Evolutionary conservation across 495 filamentous ascomycete genomes (phyloP).

Genomic region (Echria macrotheca): DNA sequence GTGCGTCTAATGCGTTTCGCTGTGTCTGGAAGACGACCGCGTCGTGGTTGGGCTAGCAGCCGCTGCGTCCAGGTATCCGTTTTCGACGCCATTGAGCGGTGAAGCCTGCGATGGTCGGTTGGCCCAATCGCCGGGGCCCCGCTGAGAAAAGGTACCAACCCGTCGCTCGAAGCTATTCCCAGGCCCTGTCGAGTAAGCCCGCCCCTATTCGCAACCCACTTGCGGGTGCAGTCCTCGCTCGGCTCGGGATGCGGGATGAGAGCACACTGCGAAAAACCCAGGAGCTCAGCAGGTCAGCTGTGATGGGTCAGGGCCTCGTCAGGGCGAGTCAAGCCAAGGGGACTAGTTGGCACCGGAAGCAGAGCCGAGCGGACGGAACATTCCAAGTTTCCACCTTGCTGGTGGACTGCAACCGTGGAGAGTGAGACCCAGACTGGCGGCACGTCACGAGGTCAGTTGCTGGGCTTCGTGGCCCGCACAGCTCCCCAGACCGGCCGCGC

Average conservation of each 20-base stretch:
- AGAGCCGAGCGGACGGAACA: constrained; percentile 15
- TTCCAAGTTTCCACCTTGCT: constrained; percentile 13
- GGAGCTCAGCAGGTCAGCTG: too few relatives aligned
- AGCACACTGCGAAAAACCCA: too few relatives aligned
- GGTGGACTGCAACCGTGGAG: constrained; percentile 12
- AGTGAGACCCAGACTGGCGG: constrained; percentile 15
- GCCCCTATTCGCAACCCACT: too few relatives aligned
- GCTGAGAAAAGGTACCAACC: constrained; percentile 7
- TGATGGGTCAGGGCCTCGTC: too few relatives aligned
- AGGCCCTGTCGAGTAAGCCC: constrained; percentile 9
- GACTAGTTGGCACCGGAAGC: constrained; percentile 17
- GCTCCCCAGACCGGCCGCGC: neutral
- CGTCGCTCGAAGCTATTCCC: constrained; percentile 21
- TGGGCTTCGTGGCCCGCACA: neutral
- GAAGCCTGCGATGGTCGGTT: constrained; percentile 11
- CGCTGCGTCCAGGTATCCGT: constrained; percentile 6
- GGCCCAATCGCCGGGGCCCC: neutral
- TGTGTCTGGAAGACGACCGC: constrained; percentile 10
- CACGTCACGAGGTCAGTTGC: constrained; percentile 23
- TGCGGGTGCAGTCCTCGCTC: too few relatives aligned
- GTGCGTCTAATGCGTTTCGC: constrained; percentile 19
- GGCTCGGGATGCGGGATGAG: too few relatives aligned
- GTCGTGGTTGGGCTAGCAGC: constrained; percentile 15
- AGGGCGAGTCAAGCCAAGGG: too few relatives aligned
- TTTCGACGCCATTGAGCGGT: constrained; percentile 17